Evolutionary conservation across 352 stramenopile species (phyloP).

Genomic region (Globisporangium perplexum): DNA sequence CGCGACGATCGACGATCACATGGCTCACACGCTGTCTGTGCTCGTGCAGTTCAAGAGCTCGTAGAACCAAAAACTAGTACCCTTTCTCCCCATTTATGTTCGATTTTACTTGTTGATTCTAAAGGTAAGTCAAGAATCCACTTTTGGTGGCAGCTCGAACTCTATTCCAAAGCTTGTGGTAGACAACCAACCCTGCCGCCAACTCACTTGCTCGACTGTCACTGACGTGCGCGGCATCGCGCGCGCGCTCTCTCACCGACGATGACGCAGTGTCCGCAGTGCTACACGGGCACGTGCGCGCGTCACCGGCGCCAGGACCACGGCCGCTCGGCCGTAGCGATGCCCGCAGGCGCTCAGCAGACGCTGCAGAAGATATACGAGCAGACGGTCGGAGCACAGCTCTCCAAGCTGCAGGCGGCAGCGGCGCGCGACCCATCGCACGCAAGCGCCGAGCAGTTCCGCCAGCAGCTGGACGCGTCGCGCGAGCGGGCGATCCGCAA

Average conservation of each 20-base stretch:
- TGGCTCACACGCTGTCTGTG: no score
- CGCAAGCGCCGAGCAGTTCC: conserved; percentile 43
- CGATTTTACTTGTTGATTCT: no score
- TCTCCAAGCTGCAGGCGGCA: conserved; percentile 68
- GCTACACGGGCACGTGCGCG: conserved; percentile 72
- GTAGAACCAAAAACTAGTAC: no score
- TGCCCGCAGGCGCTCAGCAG: conserved; percentile 41
- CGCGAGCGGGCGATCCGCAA: conserved; percentile 60
- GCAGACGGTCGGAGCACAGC: conserved; percentile 54
- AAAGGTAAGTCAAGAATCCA: no score
- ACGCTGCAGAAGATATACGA: conserved; percentile 81
- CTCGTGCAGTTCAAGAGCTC: no score
- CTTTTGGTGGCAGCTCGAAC: no score
- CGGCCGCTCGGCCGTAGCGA: conserved; percentile 39
- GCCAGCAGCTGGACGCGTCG: conserved; percentile 59
- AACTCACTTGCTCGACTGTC: no score
- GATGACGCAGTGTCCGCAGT: conserved; percentile 76
- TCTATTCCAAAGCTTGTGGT: no score
- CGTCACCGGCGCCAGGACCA: conserved; percentile 58
- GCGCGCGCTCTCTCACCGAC: neutral
- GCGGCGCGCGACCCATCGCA: conserved; percentile 30
- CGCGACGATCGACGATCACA: no score
- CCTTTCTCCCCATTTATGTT: no score
- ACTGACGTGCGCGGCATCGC: no score
- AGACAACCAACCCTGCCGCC: no score